Conservation (phyloP, 352 stramenopile genomes). For the Phytophthora colocasiae region DNA sequence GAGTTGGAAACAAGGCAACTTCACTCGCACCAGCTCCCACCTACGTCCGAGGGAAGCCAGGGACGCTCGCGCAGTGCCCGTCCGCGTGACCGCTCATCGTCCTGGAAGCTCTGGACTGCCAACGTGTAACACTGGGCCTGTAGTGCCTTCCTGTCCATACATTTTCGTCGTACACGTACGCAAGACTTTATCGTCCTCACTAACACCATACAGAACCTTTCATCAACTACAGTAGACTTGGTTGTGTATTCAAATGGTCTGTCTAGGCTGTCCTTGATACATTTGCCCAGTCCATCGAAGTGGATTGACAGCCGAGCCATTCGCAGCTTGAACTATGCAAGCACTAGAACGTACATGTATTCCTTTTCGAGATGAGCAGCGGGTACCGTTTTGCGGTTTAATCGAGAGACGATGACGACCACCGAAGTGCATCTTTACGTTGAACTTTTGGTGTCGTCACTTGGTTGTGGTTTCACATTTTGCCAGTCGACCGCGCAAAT, state of each 20-base stretch:
- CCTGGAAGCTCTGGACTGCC: conserved; percentile 50
- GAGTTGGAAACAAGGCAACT: conserved; percentile 33
- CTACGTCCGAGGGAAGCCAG: conserved; percentile 7
- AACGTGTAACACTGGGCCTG: conserved; percentile 29
- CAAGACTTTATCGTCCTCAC: conserved; percentile 7
- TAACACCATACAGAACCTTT: neutral
- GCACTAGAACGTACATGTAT: no score
- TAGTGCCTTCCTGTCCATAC: conserved; percentile 5
- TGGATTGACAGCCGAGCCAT: no score
- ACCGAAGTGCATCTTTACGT: conserved; percentile 21
- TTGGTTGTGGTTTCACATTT: conserved; percentile 11
- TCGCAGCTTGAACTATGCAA: no score
- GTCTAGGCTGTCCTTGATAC: no score
- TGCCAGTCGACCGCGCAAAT: conserved; percentile 27
- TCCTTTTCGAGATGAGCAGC: no score
- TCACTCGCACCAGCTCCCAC: conserved; percentile 18
- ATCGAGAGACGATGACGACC: conserved; percentile 16
- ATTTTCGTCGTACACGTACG: conserved; percentile 16
- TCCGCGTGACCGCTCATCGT: conserved; percentile 36
- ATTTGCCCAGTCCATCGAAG: no score
- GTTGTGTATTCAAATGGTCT: no score
- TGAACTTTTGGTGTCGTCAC: conserved; percentile 13
- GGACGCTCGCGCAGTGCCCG: conserved; percentile 23
- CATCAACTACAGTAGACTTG: neutral
- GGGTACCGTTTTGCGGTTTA: no score